Evolutionary conservation across 768 basidiomycete genomes (phyloP), one percentile per base, ranked within the genome.

Genomic region (Tricholoma terreum): DNA sequence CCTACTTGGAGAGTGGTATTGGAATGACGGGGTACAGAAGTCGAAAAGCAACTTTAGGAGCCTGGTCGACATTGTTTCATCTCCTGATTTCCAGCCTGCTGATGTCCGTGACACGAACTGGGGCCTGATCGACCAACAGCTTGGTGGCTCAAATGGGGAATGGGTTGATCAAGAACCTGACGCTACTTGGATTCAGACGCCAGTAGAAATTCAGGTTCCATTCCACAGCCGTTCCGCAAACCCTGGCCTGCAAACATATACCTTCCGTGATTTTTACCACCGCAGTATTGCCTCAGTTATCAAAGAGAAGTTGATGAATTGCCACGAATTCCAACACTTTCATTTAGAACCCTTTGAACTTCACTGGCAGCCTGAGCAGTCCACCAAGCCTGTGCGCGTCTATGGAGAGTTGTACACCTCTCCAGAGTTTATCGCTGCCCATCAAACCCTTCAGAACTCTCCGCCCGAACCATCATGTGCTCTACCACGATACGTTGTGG

Each of bases 221-320:
- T 50, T 50, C 50, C 70, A 2, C 42, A 35, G 31, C 1, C 60
- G 9, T 72, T 71, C 31, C 1, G 19, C 38, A 12, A 22, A 48
- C 31, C 57, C 62, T 1, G 60, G 60, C 0, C 56, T 48, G 6
- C 43, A 42, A 17, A 24, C 14, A 3, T 52, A 45, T 1, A 12
- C 31, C 30, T 35, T 50, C 11, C 34, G 17, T 15, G 30, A 56
- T 21, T 35, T 76, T 8, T 64, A 58, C 21, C 56, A 68, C 27
- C 65, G 70, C 0, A 48, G 46, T 3, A 46, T 60, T 1, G 58
- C 64, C 1, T 50, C 69, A 5, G n/a, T 50, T 11, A 31, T 50
- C 15, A 27, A 33, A 15, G 50, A 50, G 30, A 19, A 31, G 5
- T 8, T 50, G 30, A 17, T 4, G 7, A 33, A 35, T 50, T 1